Conservation (phyloP, 2,329 filamentous ascomycete species). For the Grosmannia huntii region DNA sequence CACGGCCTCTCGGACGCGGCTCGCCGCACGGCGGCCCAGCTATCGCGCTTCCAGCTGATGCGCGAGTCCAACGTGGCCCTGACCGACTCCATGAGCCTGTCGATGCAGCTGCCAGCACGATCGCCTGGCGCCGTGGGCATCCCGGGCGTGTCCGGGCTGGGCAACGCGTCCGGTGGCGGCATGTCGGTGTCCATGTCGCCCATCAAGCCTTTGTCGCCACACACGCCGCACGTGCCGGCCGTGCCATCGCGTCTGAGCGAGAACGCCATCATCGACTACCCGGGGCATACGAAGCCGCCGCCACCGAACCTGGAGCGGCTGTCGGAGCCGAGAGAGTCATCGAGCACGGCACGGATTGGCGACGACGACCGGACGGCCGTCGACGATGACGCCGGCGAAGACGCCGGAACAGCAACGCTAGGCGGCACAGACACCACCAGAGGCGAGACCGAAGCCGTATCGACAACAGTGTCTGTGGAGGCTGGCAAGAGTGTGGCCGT, state of each 20-base stretch:
- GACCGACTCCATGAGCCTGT: constrained; percentile 88
- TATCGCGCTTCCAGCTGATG: constrained; percentile 80
- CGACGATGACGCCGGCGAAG: too few relatives aligned
- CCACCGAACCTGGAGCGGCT: neutral
- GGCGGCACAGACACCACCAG: too few relatives aligned
- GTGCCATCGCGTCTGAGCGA: constrained; percentile 89
- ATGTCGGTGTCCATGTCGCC: constrained; percentile 69
- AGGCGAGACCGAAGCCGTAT: too few relatives aligned
- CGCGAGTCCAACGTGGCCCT: constrained; percentile 77
- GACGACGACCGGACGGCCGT: too few relatives aligned
- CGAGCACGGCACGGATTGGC: too few relatives aligned
- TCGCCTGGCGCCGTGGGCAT: constrained; percentile 47
- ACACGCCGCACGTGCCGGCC: constrained; percentile 88
- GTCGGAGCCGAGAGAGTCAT: too few relatives aligned
- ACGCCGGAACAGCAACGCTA: too few relatives aligned
- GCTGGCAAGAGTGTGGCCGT: too few relatives aligned
- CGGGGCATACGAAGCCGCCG: neutral
- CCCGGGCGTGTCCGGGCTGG: neutral
- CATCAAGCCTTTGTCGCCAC: constrained; percentile 77
- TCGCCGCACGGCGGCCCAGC: constrained; percentile 63
- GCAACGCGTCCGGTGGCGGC: constrained; percentile 19
- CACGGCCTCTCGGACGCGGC: constrained; percentile 43
- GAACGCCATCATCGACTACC: constrained; percentile 68
- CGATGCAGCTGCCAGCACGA: constrained; percentile 68
- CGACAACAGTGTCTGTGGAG: too few relatives aligned